Evolutionary conservation across 352 stramenopile species (phyloP).

Genomic region (Peronospora belbahrii): DNA sequence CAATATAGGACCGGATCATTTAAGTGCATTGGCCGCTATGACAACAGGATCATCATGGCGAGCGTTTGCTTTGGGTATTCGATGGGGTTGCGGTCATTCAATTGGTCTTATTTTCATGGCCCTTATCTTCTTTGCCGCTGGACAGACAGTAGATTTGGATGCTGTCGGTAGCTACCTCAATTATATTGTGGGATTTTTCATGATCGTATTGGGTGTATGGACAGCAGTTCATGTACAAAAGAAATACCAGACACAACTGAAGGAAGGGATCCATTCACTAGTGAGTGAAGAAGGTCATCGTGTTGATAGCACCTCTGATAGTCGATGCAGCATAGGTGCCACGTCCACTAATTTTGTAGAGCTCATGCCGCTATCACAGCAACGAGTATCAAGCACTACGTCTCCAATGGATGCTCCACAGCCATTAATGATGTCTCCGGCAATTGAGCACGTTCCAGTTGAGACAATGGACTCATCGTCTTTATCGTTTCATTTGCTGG

Average conservation of each 20-base stretch:
- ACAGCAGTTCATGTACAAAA: constrained; percentile 39
- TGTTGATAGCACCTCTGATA: constrained; percentile 1
- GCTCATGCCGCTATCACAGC: constrained; percentile 16
- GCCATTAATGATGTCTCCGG: not conserved
- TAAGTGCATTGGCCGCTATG: constrained; percentile 85
- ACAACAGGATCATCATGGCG: constrained; percentile 67
- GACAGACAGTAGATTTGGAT: constrained; percentile 41
- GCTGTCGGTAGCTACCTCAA: constrained; percentile 54
- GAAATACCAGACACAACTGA: constrained; percentile 45
- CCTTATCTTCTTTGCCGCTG: constrained; percentile 67
- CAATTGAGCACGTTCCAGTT: not conserved
- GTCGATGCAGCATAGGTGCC: constrained; percentile 4
- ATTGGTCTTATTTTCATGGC: constrained; percentile 85
- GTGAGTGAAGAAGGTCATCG: not conserved
- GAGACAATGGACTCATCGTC: constrained; percentile 9
- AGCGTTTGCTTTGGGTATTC: constrained; percentile 79
- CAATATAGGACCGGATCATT: constrained; percentile 67
- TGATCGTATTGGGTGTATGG: constrained; percentile 64
- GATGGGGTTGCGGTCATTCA: constrained; percentile 88
- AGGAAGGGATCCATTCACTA: constrained; percentile 20
- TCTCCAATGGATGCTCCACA: constrained; percentile 1
- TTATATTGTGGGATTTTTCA: constrained; percentile 72
- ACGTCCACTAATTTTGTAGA: constrained; percentile 22
- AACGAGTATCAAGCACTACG: constrained; percentile 4
- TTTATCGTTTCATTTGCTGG: constrained; percentile 19